Evolutionary conservation across 2,329 filamentous ascomycete species (phyloP), one percentile per base, ranked within the genome.

Genomic region (Fusarium sp.): DNA sequence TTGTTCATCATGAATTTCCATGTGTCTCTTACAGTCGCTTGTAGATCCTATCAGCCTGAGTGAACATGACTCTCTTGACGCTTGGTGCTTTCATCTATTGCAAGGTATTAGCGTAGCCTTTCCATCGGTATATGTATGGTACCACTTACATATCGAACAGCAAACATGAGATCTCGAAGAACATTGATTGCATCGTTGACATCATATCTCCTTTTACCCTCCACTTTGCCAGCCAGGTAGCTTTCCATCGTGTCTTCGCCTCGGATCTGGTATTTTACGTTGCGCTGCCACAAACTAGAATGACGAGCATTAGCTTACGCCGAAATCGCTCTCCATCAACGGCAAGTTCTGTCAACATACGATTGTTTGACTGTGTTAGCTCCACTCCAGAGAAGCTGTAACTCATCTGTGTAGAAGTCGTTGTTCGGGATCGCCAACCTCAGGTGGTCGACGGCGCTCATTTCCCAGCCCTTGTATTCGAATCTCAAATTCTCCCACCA

Each of bases 151-250:
- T 44, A 44, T 14, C 20, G 42, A 44, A 44, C 42, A 44, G 42
- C 42, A 44, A 44, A 44, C 42, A 44, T 44, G 42, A 44, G 20
- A 44, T 44, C 24, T 20, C 42, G 42, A 26, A 44, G 42, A 26
- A 44, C 42, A 28, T 44, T 44, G 22, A 44, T 44, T 17, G 42
- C 42, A 10, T 44, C 42, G 42, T 44, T 44, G 42, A 44, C 42
- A 44, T 44, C 42, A 9, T 28, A 17, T 17, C 13, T 28, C 42
- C 24, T 44, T 22, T 20, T 24, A 4, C 14, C 11, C 11, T 26
- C 22, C 22, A 15, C 24, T 9, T 44, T 14, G 42, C 17, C 17
- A 4, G 6, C 14, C 42, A 44, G 22, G 42, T 44, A 44, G 15
- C 7, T 10, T 17, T 44, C 42, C 42, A 44, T 44, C 14, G 22